These are phyloP conservation scores for Citrus unshiu DNA, from an alignment of 345 rosid genomes.

Conservation along the genomic window DNA sequence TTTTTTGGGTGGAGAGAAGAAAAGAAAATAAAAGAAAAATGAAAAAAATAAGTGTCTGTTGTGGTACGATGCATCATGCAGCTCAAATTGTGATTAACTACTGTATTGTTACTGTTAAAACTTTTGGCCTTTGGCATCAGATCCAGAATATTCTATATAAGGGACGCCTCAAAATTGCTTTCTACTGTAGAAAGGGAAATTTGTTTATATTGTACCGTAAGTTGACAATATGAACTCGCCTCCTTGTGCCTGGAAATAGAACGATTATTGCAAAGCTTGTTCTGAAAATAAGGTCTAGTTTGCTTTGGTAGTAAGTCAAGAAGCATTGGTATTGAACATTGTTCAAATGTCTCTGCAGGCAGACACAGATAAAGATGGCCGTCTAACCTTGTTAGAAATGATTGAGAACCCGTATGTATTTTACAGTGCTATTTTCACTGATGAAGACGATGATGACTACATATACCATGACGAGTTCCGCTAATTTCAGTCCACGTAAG, in stretches of 20 bases:
- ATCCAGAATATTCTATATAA: neutral
- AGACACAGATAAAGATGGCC: slow-evolving; percentile 80
- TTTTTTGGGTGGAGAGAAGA: neutral
- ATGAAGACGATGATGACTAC: slow-evolving; percentile 69
- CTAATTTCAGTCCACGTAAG: slow-evolving; percentile 34
- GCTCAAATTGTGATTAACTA: neutral
- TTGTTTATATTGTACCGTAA: neutral
- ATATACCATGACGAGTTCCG: slow-evolving; percentile 86
- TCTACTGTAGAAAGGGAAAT: neutral
- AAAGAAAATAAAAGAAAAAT: neutral
- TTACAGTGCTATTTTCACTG: slow-evolving; percentile 82
- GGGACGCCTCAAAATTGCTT: neutral
- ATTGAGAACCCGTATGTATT: slow-evolving; percentile 90
- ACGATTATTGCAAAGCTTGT: neutral
- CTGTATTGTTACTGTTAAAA: neutral
- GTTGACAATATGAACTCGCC: neutral
- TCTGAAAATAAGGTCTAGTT: neutral
- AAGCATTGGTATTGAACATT: neutral
- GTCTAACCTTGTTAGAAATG: slow-evolving; percentile 75
- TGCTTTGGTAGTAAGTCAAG: neutral
- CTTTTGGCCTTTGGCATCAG: neutral
- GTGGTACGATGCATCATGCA: neutral
- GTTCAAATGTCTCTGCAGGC: slow-evolving; percentile 53
- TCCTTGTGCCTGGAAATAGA: neutral
- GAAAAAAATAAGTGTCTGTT: neutral